Base-by-base conservation (phyloP, 176 grass and related monocot genomes). In the Bothriochloa decipiens region DNA sequence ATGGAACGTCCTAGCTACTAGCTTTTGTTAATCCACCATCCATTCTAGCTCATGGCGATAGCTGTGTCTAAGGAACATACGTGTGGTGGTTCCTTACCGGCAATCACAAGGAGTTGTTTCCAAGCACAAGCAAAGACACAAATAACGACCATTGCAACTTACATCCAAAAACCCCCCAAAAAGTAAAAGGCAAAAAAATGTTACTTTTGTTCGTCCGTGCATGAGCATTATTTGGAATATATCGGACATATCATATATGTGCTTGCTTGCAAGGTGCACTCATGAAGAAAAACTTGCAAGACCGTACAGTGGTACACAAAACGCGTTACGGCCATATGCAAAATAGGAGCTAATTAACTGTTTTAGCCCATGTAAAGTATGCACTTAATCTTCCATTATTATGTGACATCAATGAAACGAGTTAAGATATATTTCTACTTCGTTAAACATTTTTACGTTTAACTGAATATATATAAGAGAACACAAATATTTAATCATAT, bases 61-160 rank as follows among this genome's bases (percentile, higher is more conserved):
- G 67, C 4, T 41, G 53, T 76, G 8, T 29, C 47, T 50, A 17
- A 14, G 12, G 2, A 72, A 4, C 10, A 4, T 50, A 2, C 1
- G 46, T 10, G 14, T 68, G 60, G 14, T 81, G 16, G 78, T 76
- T 81, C 46, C 69, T 81, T 87, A 27, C 70, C 13, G 35, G 70
- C 78, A 75, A 81, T 68, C 78, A 36, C 85, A 60, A 87, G n/a
- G 41, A 40, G 86, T 83, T 72, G 80, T 78, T 88, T 78, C 53
- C 41, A 88, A 88, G 86, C 86, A 83, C 22, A 78, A 88, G 80
- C 86, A 83, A 88, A 75, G 61, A 25, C n/a, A 10, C 47, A 23
- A 2, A 62, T 25, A 53, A 35, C 33, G 1, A 1, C 16, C 32
- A 41, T 65, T 80, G 42, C 26, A 46, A 8, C 22, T 41, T 41